Percentiles rank a stretch among this genome's conserved stretches.
These are phyloP conservation scores for Solanum hybrid DNA, from an alignment of 305 asterid species.

Conservation along the genomic window DNA sequence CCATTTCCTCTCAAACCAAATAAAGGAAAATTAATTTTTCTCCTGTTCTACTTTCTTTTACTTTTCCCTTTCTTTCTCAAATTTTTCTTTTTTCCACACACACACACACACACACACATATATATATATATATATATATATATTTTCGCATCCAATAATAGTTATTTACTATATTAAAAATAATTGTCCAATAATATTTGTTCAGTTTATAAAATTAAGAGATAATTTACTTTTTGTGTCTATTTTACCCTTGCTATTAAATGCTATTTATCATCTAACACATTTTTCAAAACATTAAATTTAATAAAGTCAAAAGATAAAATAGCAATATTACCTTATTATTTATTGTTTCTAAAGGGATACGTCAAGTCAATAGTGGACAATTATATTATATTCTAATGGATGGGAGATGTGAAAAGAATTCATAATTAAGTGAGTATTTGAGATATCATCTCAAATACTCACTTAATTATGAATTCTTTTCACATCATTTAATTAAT, in stretches of 20 bases:
- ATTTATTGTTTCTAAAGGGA: not conserved
- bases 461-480: not conserved
- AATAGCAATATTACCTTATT: too few relatives aligned
- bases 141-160: too few relatives aligned
- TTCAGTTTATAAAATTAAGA: not conserved
- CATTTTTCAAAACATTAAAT: too few relatives aligned
- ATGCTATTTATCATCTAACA: not conserved
- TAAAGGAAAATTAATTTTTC: not conserved
- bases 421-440: too few relatives aligned
- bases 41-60: not conserved
- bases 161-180: too few relatives aligned
- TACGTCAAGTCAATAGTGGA: not conserved
- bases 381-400: not conserved
- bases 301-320: too few relatives aligned
- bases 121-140: too few relatives aligned
- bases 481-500: not conserved
- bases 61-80: not conserved
- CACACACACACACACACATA: too few relatives aligned
- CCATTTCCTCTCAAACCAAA: not conserved
- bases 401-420: not conserved
- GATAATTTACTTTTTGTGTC: not conserved
- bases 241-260: not conserved
- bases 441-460: too few relatives aligned
- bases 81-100: not conserved
- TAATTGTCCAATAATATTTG: not conserved